A percentile compares a stretch with the other conserved stretches of the same genome.
phyloP scores from a whole-genome alignment of 164 flowering plant genomes.

The Tetrastigma voinierianum region DNA sequence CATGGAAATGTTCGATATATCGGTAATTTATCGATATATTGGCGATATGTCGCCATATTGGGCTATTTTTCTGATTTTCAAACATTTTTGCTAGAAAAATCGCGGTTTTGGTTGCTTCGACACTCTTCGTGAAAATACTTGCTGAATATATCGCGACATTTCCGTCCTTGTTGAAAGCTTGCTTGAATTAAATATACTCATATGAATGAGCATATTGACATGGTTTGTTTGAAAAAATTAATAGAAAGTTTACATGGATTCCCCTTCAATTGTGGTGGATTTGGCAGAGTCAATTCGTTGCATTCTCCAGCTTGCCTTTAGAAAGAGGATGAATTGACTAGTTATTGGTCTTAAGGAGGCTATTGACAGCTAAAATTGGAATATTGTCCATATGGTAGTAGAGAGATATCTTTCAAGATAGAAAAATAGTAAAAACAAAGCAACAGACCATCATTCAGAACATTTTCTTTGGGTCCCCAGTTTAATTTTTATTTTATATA shows the following conservation, averaged over 20 bases:
- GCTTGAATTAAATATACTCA: no score
- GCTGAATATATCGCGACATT: no score
- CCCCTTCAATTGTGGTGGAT: neutral
- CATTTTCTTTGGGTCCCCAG: neutral
- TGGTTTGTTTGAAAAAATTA: no score
- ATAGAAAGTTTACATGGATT: neutral
- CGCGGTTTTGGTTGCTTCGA: no score
- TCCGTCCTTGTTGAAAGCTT: no score
- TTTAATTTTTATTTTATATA: neutral
- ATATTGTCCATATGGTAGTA: constrained; percentile 98
- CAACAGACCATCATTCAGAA: constrained; percentile 28
- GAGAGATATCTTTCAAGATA: constrained; percentile 89
- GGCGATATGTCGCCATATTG: no score
- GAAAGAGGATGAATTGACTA: constrained; percentile 5
- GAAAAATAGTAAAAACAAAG: constrained; percentile 87
- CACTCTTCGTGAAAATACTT: no score
- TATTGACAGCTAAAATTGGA: constrained; percentile 74
- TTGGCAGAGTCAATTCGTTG: neutral
- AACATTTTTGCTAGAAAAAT: no score
- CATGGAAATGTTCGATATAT: no score
- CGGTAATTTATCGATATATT: no score
- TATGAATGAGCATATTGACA: no score
- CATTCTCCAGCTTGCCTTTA: neutral
- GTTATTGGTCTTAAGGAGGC: constrained; percentile 13
- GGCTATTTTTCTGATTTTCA: no score